These are phyloP conservation scores for Yarrowia sp. DNA, from an alignment of 805 yeast species.

Conservation along the genomic window DNA sequence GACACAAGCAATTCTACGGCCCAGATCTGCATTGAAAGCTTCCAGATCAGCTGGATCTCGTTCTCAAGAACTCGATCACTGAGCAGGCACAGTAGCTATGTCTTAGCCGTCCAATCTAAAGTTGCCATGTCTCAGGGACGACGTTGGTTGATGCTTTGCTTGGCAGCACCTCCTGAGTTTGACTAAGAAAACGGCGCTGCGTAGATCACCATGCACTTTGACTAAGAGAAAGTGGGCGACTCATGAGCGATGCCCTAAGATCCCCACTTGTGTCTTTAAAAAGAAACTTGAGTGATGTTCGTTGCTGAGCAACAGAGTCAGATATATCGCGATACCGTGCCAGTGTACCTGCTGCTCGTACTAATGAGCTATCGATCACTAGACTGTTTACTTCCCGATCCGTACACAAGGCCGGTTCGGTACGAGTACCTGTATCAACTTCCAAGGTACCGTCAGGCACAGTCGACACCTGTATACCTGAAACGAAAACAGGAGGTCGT, in stretches of 20 bases:
- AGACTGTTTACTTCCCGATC: too few relatives aligned
- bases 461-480: not conserved
- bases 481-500: not conserved
- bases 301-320: not conserved
- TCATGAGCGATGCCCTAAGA: not conserved
- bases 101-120: not conserved
- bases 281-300: too few relatives aligned
- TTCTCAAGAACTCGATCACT: not conserved
- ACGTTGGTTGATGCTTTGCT: not conserved
- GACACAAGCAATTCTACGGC: too few relatives aligned
- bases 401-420: too few relatives aligned
- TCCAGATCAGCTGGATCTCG: conserved; percentile 2
- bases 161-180: not conserved
- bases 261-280: not conserved
- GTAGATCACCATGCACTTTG: conserved; percentile 2
- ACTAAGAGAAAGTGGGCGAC: not conserved
- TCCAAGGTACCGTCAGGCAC: not conserved
- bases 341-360: too few relatives aligned
- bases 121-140: not conserved
- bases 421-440: too few relatives aligned
- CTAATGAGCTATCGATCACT: not conserved
- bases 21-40: too few relatives aligned
- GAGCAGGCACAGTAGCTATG: too few relatives aligned
- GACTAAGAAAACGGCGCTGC: conserved; percentile 19
- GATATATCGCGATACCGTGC: not conserved